A percentile compares a stretch with the other conserved stretches of the same genome.
Conservation (phyloP, 441 rosid species). For the Corymbia calophylla region DNA sequence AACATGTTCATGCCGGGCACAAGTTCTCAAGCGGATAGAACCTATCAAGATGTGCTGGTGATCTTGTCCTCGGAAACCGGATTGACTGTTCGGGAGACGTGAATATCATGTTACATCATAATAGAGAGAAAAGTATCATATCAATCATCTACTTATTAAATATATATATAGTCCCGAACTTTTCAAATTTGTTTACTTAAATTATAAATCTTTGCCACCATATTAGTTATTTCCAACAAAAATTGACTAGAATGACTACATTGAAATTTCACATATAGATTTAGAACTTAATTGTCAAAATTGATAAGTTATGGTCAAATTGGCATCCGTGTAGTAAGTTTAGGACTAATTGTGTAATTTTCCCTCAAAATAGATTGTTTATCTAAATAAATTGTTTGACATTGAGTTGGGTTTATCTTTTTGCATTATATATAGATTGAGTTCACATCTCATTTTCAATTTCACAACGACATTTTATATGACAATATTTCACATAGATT, state of each 20-base stretch:
- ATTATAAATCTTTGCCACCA: rapidly evolving
- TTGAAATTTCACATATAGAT: rapidly evolving
- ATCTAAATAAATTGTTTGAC: neutral
- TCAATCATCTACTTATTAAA: neutral
- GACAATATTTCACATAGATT: neutral
- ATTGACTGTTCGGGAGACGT: rapidly evolving
- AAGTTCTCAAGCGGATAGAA: neutral
- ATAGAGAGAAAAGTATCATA: neutral
- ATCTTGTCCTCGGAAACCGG: neutral
- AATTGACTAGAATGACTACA: neutral
- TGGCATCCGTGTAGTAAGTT: rapidly evolving
- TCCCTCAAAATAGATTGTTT: neutral
- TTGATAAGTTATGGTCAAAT: neutral
- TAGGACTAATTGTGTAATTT: rapidly evolving
- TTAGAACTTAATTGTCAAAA: neutral
- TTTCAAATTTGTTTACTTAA: neutral
- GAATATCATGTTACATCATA: neutral
- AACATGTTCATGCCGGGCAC: neutral
- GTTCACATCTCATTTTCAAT: neutral
- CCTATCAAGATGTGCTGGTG: neutral
- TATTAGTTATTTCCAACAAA: rapidly evolving
- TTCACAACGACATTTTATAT: neutral
- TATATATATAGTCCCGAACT: too few relatives aligned
- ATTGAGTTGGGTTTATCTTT: neutral
- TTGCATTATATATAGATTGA: neutral